These are phyloP conservation scores for Periconia macrospinosa DNA, from an alignment of 2,329 filamentous ascomycete species.

Conservation along the genomic window DNA sequence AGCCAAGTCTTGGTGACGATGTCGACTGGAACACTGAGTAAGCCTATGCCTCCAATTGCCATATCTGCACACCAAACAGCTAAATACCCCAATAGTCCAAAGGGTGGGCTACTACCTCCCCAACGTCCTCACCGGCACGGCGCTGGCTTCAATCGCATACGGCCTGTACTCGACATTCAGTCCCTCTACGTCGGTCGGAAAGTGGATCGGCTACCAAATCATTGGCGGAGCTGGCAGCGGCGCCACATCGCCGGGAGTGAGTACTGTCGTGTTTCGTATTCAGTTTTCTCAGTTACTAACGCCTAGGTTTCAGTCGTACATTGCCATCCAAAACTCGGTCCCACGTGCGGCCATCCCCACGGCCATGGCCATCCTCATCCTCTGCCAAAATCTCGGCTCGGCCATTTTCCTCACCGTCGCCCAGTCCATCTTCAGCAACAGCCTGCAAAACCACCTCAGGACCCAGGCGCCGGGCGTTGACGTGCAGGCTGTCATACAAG, in stretches of 20 bases:
- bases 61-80: no score
- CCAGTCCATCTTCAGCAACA: constrained; percentile 47
- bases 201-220: constrained; percentile 53
- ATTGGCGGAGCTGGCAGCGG: constrained; percentile 19
- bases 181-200: constrained; percentile 31
- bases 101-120: constrained; percentile 2
- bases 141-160: constrained; percentile 15
- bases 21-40: not conserved
- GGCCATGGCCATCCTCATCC: constrained; percentile 44
- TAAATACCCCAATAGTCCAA: not conserved
- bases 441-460: constrained; percentile 33
- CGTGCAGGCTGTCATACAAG: no score
- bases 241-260: no score
- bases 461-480: no score
- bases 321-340: constrained; percentile 39
- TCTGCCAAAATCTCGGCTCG: constrained; percentile 44
- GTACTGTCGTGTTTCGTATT: not conserved
- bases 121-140: not conserved
- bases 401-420: constrained; percentile 45
- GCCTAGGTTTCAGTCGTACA: not conserved
- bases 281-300: not conserved
- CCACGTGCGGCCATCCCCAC: constrained; percentile 38
- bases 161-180: constrained; percentile 48
- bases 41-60: not conserved
- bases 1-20: constrained; percentile 10